Evolutionary conservation across 2,329 filamentous ascomycete species (phyloP), one percentile per base, ranked within the genome.

Genomic region (Colletotrichum nymphaeae): DNA sequence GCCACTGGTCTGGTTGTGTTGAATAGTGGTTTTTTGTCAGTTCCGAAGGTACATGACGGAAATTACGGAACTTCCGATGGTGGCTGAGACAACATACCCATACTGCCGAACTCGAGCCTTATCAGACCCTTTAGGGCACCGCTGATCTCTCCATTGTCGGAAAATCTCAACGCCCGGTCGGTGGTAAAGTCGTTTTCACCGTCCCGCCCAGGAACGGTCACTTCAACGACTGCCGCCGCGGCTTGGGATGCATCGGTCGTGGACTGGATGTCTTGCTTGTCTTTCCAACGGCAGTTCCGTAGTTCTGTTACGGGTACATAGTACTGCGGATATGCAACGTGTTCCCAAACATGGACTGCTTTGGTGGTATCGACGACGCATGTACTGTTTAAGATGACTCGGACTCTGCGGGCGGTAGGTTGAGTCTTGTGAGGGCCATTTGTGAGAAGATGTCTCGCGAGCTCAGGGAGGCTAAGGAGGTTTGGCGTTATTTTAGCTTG

Each of bases 291-390:
- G 63, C 79, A 80, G n/a, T 80, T 77, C 11, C 71, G 77, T 5
- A 84, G 70, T 52, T 79, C 80, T 0, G 72, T 56, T 0, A 65
- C 60, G 0, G 84, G 83, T 3, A 87, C 76, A 67, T 86, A 87
- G 70, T 83, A 84, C 30, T 88, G 82, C 1, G 86, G 87, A 76
- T 87, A 89, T 67, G 79, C 83, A 1, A 83, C 81, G 72, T 89
- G 86, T 76, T 86, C 85, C 85, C 85, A 86, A 9, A 86, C 81
- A 69, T 81, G 82, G 19, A 80, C 65, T 2, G 82, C 83, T 26
- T 78, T 72, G 1, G 78, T 80, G 0, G 84, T 84, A 69, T 86
- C 84, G 19, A 83, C 79, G 28, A 84, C 80, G 69, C 76, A 77
- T 5, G 75, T 76, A 28, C 78, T 76, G 69, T 83, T 80, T 68